These are phyloP conservation scores for Cytidiella melzeri DNA, from an alignment of 768 basidiomycete genomes.

Conservation along the genomic window DNA sequence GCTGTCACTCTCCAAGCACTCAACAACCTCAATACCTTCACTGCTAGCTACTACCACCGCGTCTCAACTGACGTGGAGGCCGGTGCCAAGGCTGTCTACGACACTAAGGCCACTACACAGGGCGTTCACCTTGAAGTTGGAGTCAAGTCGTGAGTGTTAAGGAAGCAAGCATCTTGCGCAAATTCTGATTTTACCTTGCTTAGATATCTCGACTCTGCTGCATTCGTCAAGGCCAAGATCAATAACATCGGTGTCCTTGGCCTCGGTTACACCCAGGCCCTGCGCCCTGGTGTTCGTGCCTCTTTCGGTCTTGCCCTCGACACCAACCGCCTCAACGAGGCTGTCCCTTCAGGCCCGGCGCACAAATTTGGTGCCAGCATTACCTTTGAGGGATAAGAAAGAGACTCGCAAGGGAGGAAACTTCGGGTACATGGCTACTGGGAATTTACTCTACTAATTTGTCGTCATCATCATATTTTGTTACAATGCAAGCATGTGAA, in stretches of 20 bases:
- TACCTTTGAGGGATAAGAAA: constrained; percentile 49
- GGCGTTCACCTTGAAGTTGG: constrained; percentile 92
- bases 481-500: too few relatives aligned
- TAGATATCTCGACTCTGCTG: constrained; percentile 79
- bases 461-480: too few relatives aligned
- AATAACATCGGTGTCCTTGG: constrained; percentile 92
- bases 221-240: constrained; percentile 98
- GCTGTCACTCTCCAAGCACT: constrained; percentile 91
- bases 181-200: constrained; percentile 3
- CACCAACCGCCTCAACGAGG: constrained; percentile 84
- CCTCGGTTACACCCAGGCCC: constrained; percentile 90
- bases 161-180: background rate
- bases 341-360: constrained; percentile 48
- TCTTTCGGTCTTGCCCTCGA: constrained; percentile 94
- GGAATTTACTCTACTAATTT: background rate
- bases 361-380: constrained; percentile 82
- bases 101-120: constrained; percentile 82
- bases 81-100: constrained; percentile 94
- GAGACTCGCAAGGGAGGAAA: background rate
- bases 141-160: constrained; percentile 73
- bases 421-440: background rate
- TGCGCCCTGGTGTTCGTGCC: constrained; percentile 90
- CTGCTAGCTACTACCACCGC: constrained; percentile 97
- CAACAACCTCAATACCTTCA: constrained; percentile 89
- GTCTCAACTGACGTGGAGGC: constrained; percentile 89